Evolutionary conservation across 2,329 filamentous ascomycete genomes (phyloP), one percentile per base, ranked within the genome.

Genomic region (Sporothrix globosa): DNA sequence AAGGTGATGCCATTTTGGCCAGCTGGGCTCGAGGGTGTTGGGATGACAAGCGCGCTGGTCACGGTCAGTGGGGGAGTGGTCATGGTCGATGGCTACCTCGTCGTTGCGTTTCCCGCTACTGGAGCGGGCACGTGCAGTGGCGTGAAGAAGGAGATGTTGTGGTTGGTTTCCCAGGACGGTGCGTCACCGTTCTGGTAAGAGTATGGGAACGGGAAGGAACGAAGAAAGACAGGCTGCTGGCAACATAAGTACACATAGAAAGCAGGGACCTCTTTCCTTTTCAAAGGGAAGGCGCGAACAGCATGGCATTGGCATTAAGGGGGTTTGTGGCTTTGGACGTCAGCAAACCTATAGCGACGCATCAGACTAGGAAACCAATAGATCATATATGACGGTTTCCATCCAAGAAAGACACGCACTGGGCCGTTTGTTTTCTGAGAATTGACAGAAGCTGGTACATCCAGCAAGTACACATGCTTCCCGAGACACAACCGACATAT

Each of bases 161-260:
- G 13, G 1, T 44, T 19, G 56, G 9, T 27, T 44, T 44, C 13
- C 3, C 9, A 4, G n/a, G 39, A 46, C 10, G 14, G 34, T 21
- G 39, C 39, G 58, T n/a, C 21, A 5, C n/a, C n/a, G 9, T 2
- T 17, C 11, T 13, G 21, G 4, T 7, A 27, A 27, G 13, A 46
- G 41, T 13, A 17, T 19, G 3, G 46, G 10, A 21, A n/a, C 9
- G 41, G 34, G 56, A 21, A 61, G n/a, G 54, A 13, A 14, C 54
- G n/a, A 34, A 10, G 30, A 13, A 58, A 7, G 14, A 13, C 9
- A 4, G 19, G 30, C 7, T 17, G 53, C 21, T 34, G 54, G n/a
- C 17, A 39, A 5, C 30, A 58, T 39, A 30, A 41, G 41, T 58
- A 58, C 30, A 58, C 39, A 58, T 58, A 58, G 30, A 58, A n/a